Base-by-base conservation (phyloP, 2,329 filamentous ascomycete species). In the Stachybotrys elegans region DNA sequence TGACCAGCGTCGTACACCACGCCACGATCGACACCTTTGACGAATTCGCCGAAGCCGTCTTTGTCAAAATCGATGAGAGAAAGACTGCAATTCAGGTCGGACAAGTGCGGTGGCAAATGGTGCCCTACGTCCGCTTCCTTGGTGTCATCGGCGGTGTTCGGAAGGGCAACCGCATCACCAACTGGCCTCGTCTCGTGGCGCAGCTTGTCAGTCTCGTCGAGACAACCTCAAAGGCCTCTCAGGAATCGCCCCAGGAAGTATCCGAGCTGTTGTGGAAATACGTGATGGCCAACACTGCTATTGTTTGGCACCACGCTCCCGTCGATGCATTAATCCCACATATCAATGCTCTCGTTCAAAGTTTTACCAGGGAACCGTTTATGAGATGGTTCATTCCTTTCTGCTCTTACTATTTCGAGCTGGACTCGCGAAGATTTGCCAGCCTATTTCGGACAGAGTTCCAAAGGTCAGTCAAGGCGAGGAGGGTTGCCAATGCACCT, bases 1-100 rank as follows among this genome's bases (percentile, higher is more conserved):
- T 96, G 29, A 87, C 86, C 6, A 91, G 86, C 54, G 70, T 89
- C 22, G 82, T 95, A 41, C 93, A 98, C 61, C 85, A 94, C 59
- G 85, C 87, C 2, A 86, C 79, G 42, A 64, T 75, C 2, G 83
- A 88, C 22, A 88, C 84, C 0, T 92, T 96, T 59, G 70, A 72
- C 40, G 78, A 84, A 4, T 68, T 95, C 1, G 66, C 85, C 14
- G 75, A 83, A 6, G 70, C 79, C 3, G 70, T 94, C 4, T 61
- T 81, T 27, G 73, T 80, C 19, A 70, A 73, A 40, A 65, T 69
- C 3, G 54, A 61, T 32, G 50, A 63, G 2, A 62, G 63, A 2
- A 64, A 69, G 27, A 52, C 61, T 2, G 67, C 69, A 31, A 56
- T 44, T 5, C 34, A 47, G 20, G 31, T 44, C 5, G 22, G 43